Conservation (phyloP, 331 rosid species). For the Erythrophleum ivorense region DNA sequence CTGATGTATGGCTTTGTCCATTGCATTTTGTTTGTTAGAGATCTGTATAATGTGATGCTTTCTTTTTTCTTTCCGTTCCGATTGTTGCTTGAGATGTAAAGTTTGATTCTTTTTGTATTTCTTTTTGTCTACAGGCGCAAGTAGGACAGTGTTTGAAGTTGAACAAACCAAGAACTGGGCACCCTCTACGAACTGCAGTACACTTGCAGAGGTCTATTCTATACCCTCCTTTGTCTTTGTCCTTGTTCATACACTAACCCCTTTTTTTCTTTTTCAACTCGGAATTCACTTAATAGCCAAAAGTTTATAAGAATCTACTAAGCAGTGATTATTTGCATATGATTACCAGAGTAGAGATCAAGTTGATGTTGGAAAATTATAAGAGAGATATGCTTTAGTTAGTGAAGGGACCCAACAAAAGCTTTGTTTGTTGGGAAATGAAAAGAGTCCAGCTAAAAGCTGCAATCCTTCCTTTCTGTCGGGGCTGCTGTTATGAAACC, state of each 20-base stretch:
- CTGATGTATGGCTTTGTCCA: conserved; percentile 15
- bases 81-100: conserved; percentile 62
- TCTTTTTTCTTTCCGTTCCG: conserved; percentile 48
- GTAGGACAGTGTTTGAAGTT: conserved; percentile 76
- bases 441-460: conserved; percentile 82
- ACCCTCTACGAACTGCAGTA: conserved; percentile 75
- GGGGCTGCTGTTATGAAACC: conserved; percentile 78
- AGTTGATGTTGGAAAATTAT: conserved; percentile 32
- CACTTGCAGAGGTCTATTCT: conserved; percentile 72
- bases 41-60: conserved; percentile 27
- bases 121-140: conserved; percentile 75
- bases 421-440: conserved; percentile 93
- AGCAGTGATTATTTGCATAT: conserved; percentile 54
- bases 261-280: conserved; percentile 25
- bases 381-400: conserved; percentile 38
- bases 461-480: conserved; percentile 98
- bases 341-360: conserved; percentile 44
- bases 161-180: conserved; percentile 87
- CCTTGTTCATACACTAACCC: conserved; percentile 23
- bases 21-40: conserved; percentile 35
- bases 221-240: conserved; percentile 42
- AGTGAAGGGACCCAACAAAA: conserved; percentile 58
- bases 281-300: conserved; percentile 29
- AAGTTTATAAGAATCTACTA: conserved; percentile 40
- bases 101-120: conserved; percentile 69